phyloP scores from a whole-genome alignment of 2,329 filamentous ascomycete species.

The Botrytis elliptica region DNA sequence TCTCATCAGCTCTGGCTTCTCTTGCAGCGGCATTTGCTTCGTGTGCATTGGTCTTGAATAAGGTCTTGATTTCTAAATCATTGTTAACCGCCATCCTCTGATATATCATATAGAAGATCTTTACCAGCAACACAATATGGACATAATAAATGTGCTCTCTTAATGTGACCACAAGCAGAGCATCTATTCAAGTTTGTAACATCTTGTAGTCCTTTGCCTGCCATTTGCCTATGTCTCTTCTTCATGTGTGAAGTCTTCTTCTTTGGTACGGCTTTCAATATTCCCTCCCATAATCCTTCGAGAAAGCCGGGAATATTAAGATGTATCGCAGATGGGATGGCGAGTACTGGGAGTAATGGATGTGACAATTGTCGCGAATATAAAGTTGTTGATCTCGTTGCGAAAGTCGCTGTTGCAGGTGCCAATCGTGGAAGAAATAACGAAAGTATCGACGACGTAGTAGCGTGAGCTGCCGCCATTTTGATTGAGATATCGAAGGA shows the following conservation, averaged over 20 bases:
- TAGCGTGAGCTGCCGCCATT: slow-evolving; percentile 48
- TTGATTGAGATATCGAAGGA: slow-evolving; percentile 25
- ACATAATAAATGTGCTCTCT: slow-evolving; percentile 87
- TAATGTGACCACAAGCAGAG: slow-evolving; percentile 81
- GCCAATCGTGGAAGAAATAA: slow-evolving; percentile 58
- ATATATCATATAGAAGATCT: slow-evolving; percentile 37
- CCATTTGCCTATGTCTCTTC: slow-evolving; percentile 90
- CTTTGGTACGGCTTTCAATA: slow-evolving; percentile 91
- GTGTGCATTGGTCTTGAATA: slow-evolving; percentile 28
- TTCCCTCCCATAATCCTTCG: slow-evolving; percentile 85
- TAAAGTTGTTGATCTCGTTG: slow-evolving; percentile 46
- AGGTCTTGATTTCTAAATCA: slow-evolving; percentile 36
- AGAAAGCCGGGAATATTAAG: slow-evolving; percentile 67
- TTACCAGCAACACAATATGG: slow-evolving; percentile 81
- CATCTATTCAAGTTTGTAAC: slow-evolving; percentile 84
- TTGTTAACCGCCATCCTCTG: slow-evolving; percentile 22
- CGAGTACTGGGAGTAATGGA: slow-evolving; percentile 53
- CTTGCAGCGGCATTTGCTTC: slow-evolving; percentile 15
- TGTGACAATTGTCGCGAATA: slow-evolving; percentile 48
- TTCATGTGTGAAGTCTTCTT: slow-evolving; percentile 98
- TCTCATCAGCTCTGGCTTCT: slow-evolving; percentile 16
- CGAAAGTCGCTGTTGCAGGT: slow-evolving; percentile 43
- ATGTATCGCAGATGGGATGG: slow-evolving; percentile 58
- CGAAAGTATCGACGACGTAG: slow-evolving; percentile 44
- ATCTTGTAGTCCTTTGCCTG: slow-evolving; percentile 91